Conservation (phyloP, 2,329 filamentous ascomycete species). For the Mariannaea sp. region DNA sequence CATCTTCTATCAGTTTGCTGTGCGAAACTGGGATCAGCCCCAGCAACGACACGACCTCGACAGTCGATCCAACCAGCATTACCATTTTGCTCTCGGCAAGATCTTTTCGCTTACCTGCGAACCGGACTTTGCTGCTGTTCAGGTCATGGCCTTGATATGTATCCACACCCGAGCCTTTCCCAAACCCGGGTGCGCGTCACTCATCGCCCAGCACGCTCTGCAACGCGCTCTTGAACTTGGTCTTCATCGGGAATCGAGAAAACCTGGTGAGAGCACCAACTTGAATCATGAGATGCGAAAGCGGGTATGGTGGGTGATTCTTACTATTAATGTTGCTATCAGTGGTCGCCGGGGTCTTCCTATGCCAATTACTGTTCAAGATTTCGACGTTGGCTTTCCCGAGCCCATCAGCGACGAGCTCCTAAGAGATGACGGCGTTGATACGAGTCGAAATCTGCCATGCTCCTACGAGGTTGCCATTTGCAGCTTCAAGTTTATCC, state of each 20-base stretch:
- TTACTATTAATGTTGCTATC: slow-evolving; percentile 69
- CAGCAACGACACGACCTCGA: slow-evolving; percentile 61
- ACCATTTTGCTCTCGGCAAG: slow-evolving; percentile 74
- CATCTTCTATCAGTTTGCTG: slow-evolving; percentile 78
- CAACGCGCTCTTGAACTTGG: slow-evolving; percentile 75
- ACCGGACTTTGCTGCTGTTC: slow-evolving; percentile 68
- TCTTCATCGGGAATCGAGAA: slow-evolving; percentile 71
- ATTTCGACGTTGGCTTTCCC: slow-evolving; percentile 80
- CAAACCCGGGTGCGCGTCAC: slow-evolving; percentile 75
- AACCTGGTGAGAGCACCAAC: slow-evolving; percentile 51
- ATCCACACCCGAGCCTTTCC: slow-evolving; percentile 77
- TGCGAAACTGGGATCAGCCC: slow-evolving; percentile 65
- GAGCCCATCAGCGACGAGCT: slow-evolving; percentile 72
- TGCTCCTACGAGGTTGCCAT: slow-evolving; percentile 73
- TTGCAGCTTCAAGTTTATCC: slow-evolving; percentile 66
- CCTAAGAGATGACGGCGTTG: slow-evolving; percentile 67
- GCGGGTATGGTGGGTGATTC: slow-evolving; percentile 75
- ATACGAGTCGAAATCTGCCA: slow-evolving; percentile 57
- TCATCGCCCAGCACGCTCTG: slow-evolving; percentile 68
- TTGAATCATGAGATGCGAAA: slow-evolving; percentile 78
- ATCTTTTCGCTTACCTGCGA: slow-evolving; percentile 68
- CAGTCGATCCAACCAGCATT: slow-evolving; percentile 74
- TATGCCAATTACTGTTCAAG: slow-evolving; percentile 73
- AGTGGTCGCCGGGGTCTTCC: slow-evolving; percentile 78
- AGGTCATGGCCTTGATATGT: slow-evolving; percentile 74